Base-by-base conservation (phyloP, 1,139 yeast species). In the Meyerozyma carpophila region DNA sequence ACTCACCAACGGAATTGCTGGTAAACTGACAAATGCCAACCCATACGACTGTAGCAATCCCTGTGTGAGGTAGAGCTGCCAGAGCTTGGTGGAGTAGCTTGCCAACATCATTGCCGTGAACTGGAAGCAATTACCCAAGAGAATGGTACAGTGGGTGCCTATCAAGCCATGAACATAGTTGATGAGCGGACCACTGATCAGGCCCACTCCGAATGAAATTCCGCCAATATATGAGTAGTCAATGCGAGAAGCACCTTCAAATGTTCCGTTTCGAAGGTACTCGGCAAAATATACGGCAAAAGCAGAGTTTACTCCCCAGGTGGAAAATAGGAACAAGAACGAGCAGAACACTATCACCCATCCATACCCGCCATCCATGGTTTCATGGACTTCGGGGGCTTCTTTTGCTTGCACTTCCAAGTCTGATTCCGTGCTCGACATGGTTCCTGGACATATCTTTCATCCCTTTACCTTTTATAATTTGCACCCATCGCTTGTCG, bases 181-280 rank as follows among this genome's bases (percentile, higher is more conserved):
- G 36, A 52, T 40, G 14, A 47, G 31, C 2, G 55, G 50, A 14
- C 52, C 24, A 28, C 49, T 46, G 8, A 44, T 6, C 3, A 31
- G 10, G 4, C 34, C 34, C 10, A 31, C 34, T 36, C 63, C 63
- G 37, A 59, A 51, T 3, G 59, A 47, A 11, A 60, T 37, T 5
- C 65, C 65, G 4, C 64, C 65, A 24, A 60, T 51, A 26, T 50
- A 49, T 10, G 62, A 59, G 44, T 57, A 60, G 43, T 54, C 63
- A 13, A 54, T 36, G 36, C 47, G 50, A 14, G 44, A 45, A 8
- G 56, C 63, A 2, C 58, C 59, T 6, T 39, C 40, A 43, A 52
- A 61, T 3, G 62, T 44, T 36, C 58, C 58, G 1, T 67, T 53
- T 8, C 34, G 34, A 31, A 31, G 16, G 9, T 31, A 31, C 34